Evolutionary conservation across 1,284 basidiomycete genomes (phyloP), one percentile per base, ranked within the genome.

Genomic region (Boletellus dicymbophilus): DNA sequence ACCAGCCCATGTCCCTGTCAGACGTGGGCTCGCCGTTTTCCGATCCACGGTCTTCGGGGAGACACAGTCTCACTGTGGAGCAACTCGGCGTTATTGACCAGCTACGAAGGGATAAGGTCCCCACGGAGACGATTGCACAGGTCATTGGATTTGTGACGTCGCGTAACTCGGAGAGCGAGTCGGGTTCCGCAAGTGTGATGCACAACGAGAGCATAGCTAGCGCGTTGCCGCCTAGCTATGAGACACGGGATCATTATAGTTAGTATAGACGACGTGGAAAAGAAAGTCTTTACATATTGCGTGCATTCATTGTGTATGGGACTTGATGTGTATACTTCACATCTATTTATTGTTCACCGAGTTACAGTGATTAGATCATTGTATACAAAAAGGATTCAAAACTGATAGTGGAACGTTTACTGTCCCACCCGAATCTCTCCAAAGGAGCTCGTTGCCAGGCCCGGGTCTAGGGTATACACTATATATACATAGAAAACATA

Each of bases 141-240:
- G 48, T 63, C 23, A 40, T 63, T 3, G 53, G 44, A 18, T 54
- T 54, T 4, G 22, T 40, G 18, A 23, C 40, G 10, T 23, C 51
- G 15, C 40, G 31, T 4, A 21, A 37, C 2, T 21, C 37, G 5
- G 26, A 12, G n/a, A 22, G 18, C 13, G 50, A 37, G 23, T 11
- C 18, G n/a, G 21, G 25, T 3, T 18, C 37, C 4, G 23, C 23
- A 28, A n/a, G 18, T 8, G 6, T n/a, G 22, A 13, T 2, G 4
- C 40, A n/a, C 3, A n/a, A 4, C 18, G 22, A 16, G 39, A 61
- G 58, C 22, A 3, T 44, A 11, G n/a, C 16, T 1, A 61, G 60
- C 15, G 31, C n/a, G 16, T 30, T 42, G 9, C 52, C 49, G 1
- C 59, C 60, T 7, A 61, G 62, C 27, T 61, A 61, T 37, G 51